A percentile compares a stretch with the other conserved stretches of the same genome.
Evolutionary conservation across 2,329 filamentous ascomycete species (phyloP).

Genomic region (Penicillium corylophilum): DNA sequence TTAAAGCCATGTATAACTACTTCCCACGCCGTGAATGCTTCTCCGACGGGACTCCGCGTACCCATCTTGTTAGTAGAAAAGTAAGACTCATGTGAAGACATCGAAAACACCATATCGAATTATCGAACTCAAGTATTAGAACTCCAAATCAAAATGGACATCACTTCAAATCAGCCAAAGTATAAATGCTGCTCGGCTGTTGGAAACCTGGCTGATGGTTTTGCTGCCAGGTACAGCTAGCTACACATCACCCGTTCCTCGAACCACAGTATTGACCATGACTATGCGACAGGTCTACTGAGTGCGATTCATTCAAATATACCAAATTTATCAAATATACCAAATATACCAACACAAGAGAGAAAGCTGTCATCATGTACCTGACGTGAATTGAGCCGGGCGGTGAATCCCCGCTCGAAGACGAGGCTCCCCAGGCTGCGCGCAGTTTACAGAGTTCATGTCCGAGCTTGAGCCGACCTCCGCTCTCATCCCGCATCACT

Average conservation of each 20-base stretch:
- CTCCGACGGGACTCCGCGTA: neutral
- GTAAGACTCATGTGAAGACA: neutral
- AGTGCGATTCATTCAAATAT: neutral
- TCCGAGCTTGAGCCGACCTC: conserved; percentile 10
- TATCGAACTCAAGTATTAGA: too few species aligned
- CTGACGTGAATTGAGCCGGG: neutral
- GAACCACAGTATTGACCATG: neutral
- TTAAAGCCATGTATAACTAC: too few species aligned
- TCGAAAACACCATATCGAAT: neutral
- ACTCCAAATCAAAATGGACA: too few species aligned
- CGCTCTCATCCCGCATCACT: conserved; percentile 1
- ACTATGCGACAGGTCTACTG: neutral
- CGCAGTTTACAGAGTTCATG: conserved; percentile 14
- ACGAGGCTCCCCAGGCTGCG: neutral
- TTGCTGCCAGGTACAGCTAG: neutral
- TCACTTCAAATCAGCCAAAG: neutral
- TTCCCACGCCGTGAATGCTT: neutral
- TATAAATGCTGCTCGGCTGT: neutral
- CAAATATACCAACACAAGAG: neutral
- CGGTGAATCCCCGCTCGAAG: neutral
- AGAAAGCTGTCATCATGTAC: neutral
- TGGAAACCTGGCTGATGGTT: neutral
- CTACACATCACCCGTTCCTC: neutral
- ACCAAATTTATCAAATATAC: too few species aligned
- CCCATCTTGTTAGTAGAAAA: neutral